Base-by-base conservation (phyloP, 805 yeast genomes). In the Metschnikowia noctiluminum region DNA sequence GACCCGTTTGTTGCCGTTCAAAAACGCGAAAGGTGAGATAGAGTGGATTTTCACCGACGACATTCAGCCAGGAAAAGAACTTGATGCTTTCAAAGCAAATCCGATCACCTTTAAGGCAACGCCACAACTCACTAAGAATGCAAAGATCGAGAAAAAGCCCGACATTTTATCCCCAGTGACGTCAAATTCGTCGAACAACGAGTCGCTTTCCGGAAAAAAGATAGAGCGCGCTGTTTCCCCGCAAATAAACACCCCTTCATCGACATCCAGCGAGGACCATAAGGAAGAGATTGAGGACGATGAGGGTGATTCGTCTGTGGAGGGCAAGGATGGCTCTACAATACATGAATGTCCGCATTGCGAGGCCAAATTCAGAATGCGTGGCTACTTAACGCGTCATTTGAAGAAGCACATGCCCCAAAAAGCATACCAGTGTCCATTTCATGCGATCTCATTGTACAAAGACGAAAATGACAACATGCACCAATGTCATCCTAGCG, bases 381-480 rank as follows among this genome's bases (percentile, higher is more conserved):
- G 79, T 53, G 78, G 81, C 5, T 80, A 80, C 58, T 67, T 80
- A 47, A 79, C 82, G 1, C 69, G 84, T 49, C 84, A 80, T 59
- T 62, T 73, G 66, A 78, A 77, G 61, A 79, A 79, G 53, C 84
- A 80, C 61, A 68, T 74, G 21, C 47, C 64, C 8, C 63, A 71
- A 44, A 78, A 77, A 60, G 82, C 83, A n/a, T 80, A 74, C 62
- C 57, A 68, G 40, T 80, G 84, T 57, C 84, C 84, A 2, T 80
- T 73, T 65, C 79, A 72, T 60, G 59, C 65, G 49, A 60, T 48
- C 28, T 63, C 69, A 38, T 62, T 65, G 27, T 68, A 64, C 56
- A 63, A 66, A 46, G 75, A 70, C 51, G 74, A 71, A 39, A 65
- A 68, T 50, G 69, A 70, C 55, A 58, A 64, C 47, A 66, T 72